phyloP scores from a whole-genome alignment of 345 rosid species.

The Brassica napus region DNA sequence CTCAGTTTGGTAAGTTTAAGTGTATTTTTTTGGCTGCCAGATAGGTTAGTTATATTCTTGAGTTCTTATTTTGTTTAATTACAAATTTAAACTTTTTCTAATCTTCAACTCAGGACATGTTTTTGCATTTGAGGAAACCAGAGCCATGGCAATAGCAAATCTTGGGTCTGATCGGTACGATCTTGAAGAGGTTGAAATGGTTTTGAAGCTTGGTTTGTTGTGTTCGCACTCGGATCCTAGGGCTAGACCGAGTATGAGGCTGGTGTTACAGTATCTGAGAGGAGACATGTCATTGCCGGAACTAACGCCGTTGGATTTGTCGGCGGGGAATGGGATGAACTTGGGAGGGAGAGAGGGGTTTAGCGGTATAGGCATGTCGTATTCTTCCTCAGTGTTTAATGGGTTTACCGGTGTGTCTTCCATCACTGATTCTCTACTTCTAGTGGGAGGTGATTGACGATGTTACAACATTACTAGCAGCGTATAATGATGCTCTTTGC shows the following conservation, averaged over 20 bases:
- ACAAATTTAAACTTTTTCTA: too few species aligned
- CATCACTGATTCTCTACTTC: conserved; percentile 34
- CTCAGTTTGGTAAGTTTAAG: conserved; percentile 84
- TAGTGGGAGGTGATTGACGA: conserved; percentile 31
- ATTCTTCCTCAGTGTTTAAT: conserved; percentile 28
- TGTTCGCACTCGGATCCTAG: conserved; percentile 55
- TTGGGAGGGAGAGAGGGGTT: conserved; percentile 34
- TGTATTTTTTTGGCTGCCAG: too few species aligned
- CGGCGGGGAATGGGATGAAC: conserved; percentile 17
- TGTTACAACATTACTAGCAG: not conserved
- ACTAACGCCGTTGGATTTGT: conserved; percentile 23
- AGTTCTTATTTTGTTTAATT: too few species aligned
- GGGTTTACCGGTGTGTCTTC: conserved; percentile 39
- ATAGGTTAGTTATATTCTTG: too few species aligned
- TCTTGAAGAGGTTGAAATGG: conserved; percentile 53
- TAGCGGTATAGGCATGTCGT: conserved; percentile 32
- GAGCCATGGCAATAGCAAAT: not conserved
- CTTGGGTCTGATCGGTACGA: conserved; percentile 38
- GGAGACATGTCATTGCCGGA: conserved; percentile 38
- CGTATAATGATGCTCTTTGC: not conserved
- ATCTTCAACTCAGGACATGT: conserved; percentile 16
- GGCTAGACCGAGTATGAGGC: conserved; percentile 63
- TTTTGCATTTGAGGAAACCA: conserved; percentile 20
- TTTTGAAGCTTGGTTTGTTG: conserved; percentile 57
- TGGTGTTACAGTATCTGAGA: conserved; percentile 51